A percentile compares a stretch with the other conserved stretches of the same genome.
These are phyloP conservation scores for Grosmannia clavigera DNA, from an alignment of 2,329 filamentous ascomycete genomes.

Conservation along the genomic window DNA sequence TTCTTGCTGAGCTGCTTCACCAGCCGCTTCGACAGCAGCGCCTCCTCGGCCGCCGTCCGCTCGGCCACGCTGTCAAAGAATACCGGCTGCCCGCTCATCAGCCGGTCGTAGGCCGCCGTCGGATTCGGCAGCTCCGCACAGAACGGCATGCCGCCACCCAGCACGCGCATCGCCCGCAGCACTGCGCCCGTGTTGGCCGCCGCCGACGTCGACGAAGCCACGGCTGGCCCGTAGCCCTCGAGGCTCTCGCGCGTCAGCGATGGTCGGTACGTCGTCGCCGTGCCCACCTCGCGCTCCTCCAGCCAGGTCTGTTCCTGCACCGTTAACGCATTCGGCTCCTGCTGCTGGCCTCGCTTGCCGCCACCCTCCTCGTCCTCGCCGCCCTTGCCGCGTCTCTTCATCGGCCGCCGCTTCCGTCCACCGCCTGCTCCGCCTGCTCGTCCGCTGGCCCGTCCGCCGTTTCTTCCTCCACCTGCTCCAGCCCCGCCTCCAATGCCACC, in stretches of 20 bases:
- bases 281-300: conserved; percentile 19
- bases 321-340: conserved; percentile 5
- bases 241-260: conserved; percentile 19
- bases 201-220: conserved; percentile 19
- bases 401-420: conserved; percentile 1
- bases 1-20: background rate
- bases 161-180: conserved; percentile 25
- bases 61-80: conserved; percentile 25
- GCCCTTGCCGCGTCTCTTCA: background rate
- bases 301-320: conserved; percentile 15
- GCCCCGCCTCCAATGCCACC: background rate
- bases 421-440: background rate
- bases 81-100: conserved; percentile 12
- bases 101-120: conserved; percentile 15
- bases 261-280: conserved; percentile 20
- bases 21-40: conserved; percentile 5
- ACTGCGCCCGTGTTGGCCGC: conserved; percentile 15
- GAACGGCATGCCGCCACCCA: conserved; percentile 25
- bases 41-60: conserved; percentile 8
- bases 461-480: background rate
- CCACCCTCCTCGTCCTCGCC: background rate
- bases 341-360: background rate
- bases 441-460: background rate
- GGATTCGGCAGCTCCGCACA: conserved; percentile 13
- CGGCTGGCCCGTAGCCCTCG: conserved; percentile 24